Conservation (phyloP, 768 basidiomycete genomes). For the Pleurotus ostreatus region DNA sequence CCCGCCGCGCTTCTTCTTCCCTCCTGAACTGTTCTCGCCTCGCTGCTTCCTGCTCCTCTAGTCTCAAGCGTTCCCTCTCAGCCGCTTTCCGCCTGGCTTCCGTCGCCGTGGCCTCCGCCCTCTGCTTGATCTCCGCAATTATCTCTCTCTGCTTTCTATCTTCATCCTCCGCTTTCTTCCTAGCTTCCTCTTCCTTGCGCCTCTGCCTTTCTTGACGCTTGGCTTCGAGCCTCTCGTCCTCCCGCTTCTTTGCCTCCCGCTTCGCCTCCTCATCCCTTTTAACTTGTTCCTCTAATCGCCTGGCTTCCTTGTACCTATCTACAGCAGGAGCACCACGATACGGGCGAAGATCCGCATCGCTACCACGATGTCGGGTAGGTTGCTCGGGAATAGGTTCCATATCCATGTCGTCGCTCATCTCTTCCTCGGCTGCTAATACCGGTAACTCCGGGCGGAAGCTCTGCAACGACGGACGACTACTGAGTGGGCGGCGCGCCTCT, state of each 20-base stretch:
- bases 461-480: conserved; percentile 3
- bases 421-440: not conserved
- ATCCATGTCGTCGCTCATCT: conserved; percentile 5
- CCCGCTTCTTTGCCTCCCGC: not conserved
- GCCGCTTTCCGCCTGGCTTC: conserved; percentile 21
- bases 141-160: conserved; percentile 10
- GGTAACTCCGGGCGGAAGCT: conserved; percentile 6
- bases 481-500: conserved; percentile 1
- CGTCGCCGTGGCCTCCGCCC: conserved; percentile 15
- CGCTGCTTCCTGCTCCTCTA: conserved; percentile 9
- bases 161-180: conserved; percentile 14
- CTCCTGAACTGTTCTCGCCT: conserved; percentile 19
- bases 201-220: conserved; percentile 11
- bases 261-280: conserved; percentile 4
- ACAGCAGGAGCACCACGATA: not conserved
- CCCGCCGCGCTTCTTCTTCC: conserved; percentile 12
- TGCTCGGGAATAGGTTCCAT: not conserved
- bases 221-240: conserved; percentile 14
- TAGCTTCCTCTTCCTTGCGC: conserved; percentile 10
- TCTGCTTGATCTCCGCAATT: not conserved
- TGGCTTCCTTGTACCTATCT: conserved; percentile 1
- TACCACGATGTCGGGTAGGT: not conserved
- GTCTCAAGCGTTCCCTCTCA: not conserved
- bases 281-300: conserved; percentile 3
- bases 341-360: conserved; percentile 6